Base-by-base conservation (phyloP, 2,329 filamentous ascomycete genomes). In the Periconia sp. region DNA sequence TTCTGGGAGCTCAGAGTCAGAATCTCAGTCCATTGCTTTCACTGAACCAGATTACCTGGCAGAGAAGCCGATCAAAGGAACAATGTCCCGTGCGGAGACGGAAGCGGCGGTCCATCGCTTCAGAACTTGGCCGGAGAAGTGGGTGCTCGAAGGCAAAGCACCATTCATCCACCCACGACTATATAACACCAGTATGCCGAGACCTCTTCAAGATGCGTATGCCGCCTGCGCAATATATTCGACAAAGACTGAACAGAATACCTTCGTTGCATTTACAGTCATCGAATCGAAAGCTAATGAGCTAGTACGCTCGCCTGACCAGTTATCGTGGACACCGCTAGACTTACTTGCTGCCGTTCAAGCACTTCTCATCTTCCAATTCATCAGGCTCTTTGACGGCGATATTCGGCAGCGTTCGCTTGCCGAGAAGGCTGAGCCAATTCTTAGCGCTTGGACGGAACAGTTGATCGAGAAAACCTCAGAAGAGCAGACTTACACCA, bases 311-410 rank as follows among this genome's bases (percentile, higher is more conserved):
- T 32, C 31, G 5, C 40, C 41, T 13, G 35, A 50, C 18, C 19
- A 39, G n/a, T 9, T 24, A 3, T 28, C 29, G 11, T 31, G 16
- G 24, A 46, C 50, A 3, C 40, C 35, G 10, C 17, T 36, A 2
- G 43, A 54, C 21, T 36, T 54, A 7, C 42, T 54, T 9, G 42
- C 48, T 1, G 45, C 51, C 1, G 11, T 66, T 11, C 63, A 66
- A 32, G 55, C 50, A 2, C 40, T 66, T 1, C 30, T 62, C 21
- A 31, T 65, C 3, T 65, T 61, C 37, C 61, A 66, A 18, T 49
- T 56, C 9, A 66, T 66, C 6, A 40, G 63, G 12, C 38, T 66
- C 2, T 63, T 61, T 25, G 60, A 65, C 35, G 59, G 52, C 1
- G 52, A 66, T 28, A 50, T 54, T 7, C 40, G 53, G n/a, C 54